Conservation (phyloP, 2,329 filamentous ascomycete species). For the Camptophora hylomeconis region DNA sequence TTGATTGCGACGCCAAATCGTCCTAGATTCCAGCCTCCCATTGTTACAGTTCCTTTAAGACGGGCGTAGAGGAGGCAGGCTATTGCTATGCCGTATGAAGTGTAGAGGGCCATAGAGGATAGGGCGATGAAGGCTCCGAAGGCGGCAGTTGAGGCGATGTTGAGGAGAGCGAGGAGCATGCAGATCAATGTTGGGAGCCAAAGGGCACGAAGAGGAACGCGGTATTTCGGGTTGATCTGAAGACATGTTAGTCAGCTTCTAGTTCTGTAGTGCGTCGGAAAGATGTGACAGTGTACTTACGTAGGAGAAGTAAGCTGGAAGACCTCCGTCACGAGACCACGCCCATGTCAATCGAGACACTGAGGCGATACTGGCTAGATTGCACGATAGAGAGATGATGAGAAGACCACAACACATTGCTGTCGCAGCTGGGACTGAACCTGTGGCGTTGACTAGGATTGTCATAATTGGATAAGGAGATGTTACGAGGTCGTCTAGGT, state of each 20-base stretch:
- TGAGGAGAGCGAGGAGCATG: conserved; percentile 25
- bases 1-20: conserved; percentile 21
- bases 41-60: conserved; percentile 12
- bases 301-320: conserved; percentile 21
- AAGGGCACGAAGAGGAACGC: conserved; percentile 26
- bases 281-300: too few relatives aligned
- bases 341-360: conserved; percentile 36
- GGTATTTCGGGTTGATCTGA: conserved; percentile 19
- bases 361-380: conserved; percentile 31
- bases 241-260: too few relatives aligned
- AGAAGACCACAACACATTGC: conserved; percentile 17
- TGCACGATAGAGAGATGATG: conserved; percentile 18
- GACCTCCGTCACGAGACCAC: conserved; percentile 34
- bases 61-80: conserved; percentile 23
- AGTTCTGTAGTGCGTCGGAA: too few relatives aligned
- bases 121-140: conserved; percentile 28
- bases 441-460: conserved; percentile 16
- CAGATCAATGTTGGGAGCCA: conserved; percentile 22
- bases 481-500: conserved; percentile 13
- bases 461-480: conserved; percentile 17
- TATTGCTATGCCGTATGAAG: conserved; percentile 32
- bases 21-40: conserved; percentile 23
- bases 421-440: conserved; percentile 11
- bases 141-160: conserved; percentile 23
- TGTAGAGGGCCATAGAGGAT: conserved; percentile 23